Evolutionary conservation across 257 asterid genomes (phyloP), one percentile per base, ranked within the genome.

Genomic region (Sherardia arvensis): DNA sequence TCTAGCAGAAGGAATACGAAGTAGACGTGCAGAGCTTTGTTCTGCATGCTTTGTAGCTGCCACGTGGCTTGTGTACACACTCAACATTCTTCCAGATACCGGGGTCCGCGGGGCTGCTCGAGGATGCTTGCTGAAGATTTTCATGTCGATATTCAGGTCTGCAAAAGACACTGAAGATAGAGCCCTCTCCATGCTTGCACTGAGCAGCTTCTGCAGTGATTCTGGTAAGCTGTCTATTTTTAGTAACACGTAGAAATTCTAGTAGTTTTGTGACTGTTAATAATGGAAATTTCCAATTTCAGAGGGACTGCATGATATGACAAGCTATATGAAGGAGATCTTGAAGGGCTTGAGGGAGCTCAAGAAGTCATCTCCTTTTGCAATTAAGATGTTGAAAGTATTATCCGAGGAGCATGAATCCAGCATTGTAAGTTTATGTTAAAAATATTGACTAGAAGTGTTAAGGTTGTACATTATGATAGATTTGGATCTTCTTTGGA

Each of bases 91-190:
- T 67, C 97, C 97, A 1, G 94, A 90, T 70, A 90, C 95, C 0
- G 97, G 94, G 48, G 64, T 90, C 32, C 71, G 78, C 65, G 94
- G 94, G 38, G 94, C 94, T 60, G 97, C 97, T 6, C 84, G 97
- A 21, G 78, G 81, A 49, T 85, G 97, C 71, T 79, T 90, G 76
- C 79, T 87, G 72, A 71, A 81, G 68, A 80, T 40, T 62, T 87
- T 87, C n/a, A 78, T 90, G 30, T 77, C 87, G n/a, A 58, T 79
- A 71, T 85, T 90, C 76, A 85, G 74, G 70, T 79, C 88, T 17
- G 73, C 83, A 22, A 78, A 78, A 62, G 78, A 82, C 65, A 53
- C 67, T 4, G 95, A 87, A 55, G 85, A 85, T 45, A 76, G 80
- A 74, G 87, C 83, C 57, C 88, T 90, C 67, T 61, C 90, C 69